Base-by-base conservation (phyloP, 164 flowering plant species). In the Malania oleifera region DNA sequence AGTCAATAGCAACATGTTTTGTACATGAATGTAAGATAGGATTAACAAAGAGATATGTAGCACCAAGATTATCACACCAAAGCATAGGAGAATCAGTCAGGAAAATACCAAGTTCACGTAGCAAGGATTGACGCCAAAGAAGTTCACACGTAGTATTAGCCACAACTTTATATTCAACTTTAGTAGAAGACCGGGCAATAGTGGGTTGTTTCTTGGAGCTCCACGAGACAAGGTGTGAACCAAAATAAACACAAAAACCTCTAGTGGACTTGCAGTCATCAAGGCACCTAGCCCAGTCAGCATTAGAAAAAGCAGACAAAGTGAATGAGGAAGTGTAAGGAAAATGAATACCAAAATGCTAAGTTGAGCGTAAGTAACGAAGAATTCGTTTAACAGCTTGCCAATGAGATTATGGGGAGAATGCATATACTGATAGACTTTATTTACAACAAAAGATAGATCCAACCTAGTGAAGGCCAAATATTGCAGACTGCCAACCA, bases 201-300 rank as follows among this genome's bases (percentile, higher is more conserved):
- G 15, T 44, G 15, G 18, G 48, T 44, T 44, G 48, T 14, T 44
- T 44, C 48, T 44, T 44, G 48, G 48, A 44, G 48, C 48, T 14
- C 48, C 48, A 44, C 4, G 48, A 44, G 5, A 44, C 23, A 20
- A 44, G 48, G 12, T 44, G 5, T 17, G 18, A 20, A 20, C 48
- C 48, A 44, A 44, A 17, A 20, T 44, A 44, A 5, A 44, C 15
- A 44, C 18, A 17, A 44, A 5, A 44, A 3, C 19, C 48, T 4
- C 48, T 14, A 20, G 48, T 44, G 48, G 48, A 44, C 5, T 17
- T 44, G 22, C 23, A 44, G 48, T 44, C 48, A 44, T 44, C 48
- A 4, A 6, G 15, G 12, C 23, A 17, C 4, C 48, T 13, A 20
- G 18, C 48, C 48, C 12, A 44, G 12, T 44, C 15, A 44, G 48